Base-by-base conservation (phyloP, 1,139 yeast genomes). In the Geotrichum candidum region DNA sequence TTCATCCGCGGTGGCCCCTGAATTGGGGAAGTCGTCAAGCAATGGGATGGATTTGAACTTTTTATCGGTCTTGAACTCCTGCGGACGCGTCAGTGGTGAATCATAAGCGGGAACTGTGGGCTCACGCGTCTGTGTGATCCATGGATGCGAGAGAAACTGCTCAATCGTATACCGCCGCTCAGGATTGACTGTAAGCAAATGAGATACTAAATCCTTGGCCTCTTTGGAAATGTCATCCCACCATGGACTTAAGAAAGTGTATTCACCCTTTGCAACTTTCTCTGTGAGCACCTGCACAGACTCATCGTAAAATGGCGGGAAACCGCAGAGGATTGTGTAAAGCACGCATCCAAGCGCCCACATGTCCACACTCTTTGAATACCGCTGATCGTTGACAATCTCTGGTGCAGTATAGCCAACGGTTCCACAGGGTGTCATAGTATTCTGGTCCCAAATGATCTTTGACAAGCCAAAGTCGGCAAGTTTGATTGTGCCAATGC, bases 291-390 rank as follows among this genome's bases (percentile, higher is more conserved):
- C 82, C 66, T 88, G 90, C 65, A 89, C 86, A 69, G 86, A 84
- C 68, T 91, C 97, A 73, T 91, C 97, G 76, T 90, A 92, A 73
- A 92, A 92, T 25, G 98, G 98, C 1, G 98, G 98, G 75, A 92
- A 92, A 4, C 98, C 98, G 77, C 97, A 91, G 56, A 92, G 76
- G 41, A 91, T 80, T 0, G 97, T 92, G 72, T 92, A 92, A 65
- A 92, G 75, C 9, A 92, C 95, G 75, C 98, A 92, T 0, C 98
- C 98, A 60, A 92, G 77, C 6, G 96, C 96, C 97, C 97, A 92
- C 84, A 91, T 88, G 73, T 92, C 98, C 25, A 92, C 98, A 57
- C 91, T 83, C 77, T 89, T 90, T 7, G 96, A 88, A 71, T 92
- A 92, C 64, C 84, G 82, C 74, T 90, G 90, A 72, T 88, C 94